phyloP scores from a whole-genome alignment of 495 filamentous ascomycete genomes.

The Immersiella caudata region DNA sequence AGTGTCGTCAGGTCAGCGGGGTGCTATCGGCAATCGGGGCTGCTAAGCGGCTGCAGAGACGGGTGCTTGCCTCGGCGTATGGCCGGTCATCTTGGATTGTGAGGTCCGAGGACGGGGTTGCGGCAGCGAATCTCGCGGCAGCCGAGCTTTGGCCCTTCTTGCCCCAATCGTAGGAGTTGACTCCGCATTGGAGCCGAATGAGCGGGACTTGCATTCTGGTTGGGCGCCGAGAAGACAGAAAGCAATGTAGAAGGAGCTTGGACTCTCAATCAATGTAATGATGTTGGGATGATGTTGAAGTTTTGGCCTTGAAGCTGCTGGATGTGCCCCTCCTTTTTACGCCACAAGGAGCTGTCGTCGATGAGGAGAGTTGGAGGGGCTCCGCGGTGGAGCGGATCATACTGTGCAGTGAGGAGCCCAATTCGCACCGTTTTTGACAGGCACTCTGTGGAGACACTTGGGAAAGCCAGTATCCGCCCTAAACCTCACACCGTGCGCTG shows the following conservation, averaged over 20 bases:
- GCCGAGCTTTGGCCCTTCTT: slow-evolving; percentile 82
- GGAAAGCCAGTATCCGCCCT: background rate
- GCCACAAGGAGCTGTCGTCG: background rate
- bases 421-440: background rate
- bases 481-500: no score
- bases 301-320: background rate
- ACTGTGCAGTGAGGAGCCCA: background rate
- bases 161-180: slow-evolving; percentile 99
- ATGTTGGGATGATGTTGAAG: background rate
- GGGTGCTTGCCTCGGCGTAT: slow-evolving; percentile 74
- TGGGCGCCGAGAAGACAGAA: background rate
- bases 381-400: background rate
- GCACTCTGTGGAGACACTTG: background rate
- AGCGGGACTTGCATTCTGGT: slow-evolving; percentile 64
- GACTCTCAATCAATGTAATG: background rate
- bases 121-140: slow-evolving; percentile 76
- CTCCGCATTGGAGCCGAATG: slow-evolving; percentile 90
- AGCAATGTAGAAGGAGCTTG: background rate
- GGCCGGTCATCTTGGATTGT: slow-evolving; percentile 78
- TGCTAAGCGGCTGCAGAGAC: background rate
- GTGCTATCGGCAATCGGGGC: background rate
- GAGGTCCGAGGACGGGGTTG: slow-evolving; percentile 70
- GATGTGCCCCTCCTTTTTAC: slow-evolving; percentile 2
- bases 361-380: background rate
- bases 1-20: slow-evolving; percentile 9